A percentile compares a stretch with the other conserved stretches of the same genome.
Conservation (phyloP, 805 yeast species). For the Candida krabiensis region DNA sequence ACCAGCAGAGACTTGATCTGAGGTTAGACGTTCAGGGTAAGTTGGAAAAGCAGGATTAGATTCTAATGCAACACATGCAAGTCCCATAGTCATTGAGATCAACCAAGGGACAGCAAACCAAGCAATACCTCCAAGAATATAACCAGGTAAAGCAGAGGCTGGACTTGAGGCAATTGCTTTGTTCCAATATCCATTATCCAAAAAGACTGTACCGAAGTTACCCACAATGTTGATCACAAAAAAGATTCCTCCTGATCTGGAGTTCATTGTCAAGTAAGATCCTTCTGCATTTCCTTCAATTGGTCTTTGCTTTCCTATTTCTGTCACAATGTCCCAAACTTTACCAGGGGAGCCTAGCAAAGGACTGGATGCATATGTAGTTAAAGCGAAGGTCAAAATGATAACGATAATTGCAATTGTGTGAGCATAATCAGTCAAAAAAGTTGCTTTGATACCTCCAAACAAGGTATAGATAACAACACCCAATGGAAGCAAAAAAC, state of each 20-base stretch:
- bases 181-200: slow-evolving; percentile 34
- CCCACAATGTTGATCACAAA: slow-evolving; percentile 87
- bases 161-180: slow-evolving; percentile 59
- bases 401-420: slow-evolving; percentile 79
- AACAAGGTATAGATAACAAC: slow-evolving; percentile 71
- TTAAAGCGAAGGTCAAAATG: slow-evolving; percentile 77
- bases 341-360: slow-evolving; percentile 78
- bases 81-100: slow-evolving; percentile 80
- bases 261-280: slow-evolving; percentile 83
- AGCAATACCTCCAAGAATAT: slow-evolving; percentile 82
- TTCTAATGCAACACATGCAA: slow-evolving; percentile 79
- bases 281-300: slow-evolving; percentile 81
- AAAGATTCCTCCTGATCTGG: slow-evolving; percentile 85
- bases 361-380: slow-evolving; percentile 69
- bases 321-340: slow-evolving; percentile 72
- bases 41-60: slow-evolving; percentile 73
- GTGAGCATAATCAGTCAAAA: slow-evolving; percentile 76
- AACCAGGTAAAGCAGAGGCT: slow-evolving; percentile 82
- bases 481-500: slow-evolving; percentile 80
- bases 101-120: slow-evolving; percentile 92
- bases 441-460: slow-evolving; percentile 84
- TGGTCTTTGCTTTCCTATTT: slow-evolving; percentile 61
- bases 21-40: slow-evolving; percentile 64
- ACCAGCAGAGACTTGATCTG: slow-evolving; percentile 79
- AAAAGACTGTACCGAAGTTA: slow-evolving; percentile 44